phyloP scores from a whole-genome alignment of 2,329 filamentous ascomycete genomes.

The Fusarium nanum region DNA sequence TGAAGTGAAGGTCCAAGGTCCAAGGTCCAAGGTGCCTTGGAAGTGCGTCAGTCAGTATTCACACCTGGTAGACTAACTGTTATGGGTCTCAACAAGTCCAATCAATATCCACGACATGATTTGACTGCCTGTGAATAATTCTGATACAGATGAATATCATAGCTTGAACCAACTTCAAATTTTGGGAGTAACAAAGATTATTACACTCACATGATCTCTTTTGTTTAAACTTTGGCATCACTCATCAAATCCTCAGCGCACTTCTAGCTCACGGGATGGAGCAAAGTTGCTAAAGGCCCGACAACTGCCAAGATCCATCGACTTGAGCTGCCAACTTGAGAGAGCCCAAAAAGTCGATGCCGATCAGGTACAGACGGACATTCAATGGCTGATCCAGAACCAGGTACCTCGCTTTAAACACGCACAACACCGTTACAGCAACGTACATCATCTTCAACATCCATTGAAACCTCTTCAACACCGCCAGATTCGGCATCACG shows the following conservation, averaged over 20 bases:
- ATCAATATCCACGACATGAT: not conserved
- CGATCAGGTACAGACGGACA: constrained; percentile 43
- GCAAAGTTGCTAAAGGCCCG: constrained; percentile 28
- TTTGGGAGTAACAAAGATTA: not conserved
- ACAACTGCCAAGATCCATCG: constrained; percentile 36
- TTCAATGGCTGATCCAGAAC: constrained; percentile 39
- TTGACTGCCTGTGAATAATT: not conserved
- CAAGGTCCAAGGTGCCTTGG: constrained; percentile 23
- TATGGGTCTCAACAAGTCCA: not conserved
- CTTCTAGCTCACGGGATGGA: constrained; percentile 29
- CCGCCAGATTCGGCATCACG: constrained; percentile 6
- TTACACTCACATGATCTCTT: not conserved
- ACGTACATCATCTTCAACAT: constrained; percentile 5
- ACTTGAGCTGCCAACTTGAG: constrained; percentile 12
- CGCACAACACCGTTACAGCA: constrained; percentile 10
- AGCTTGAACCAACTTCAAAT: not conserved
- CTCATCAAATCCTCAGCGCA: constrained; percentile 13
- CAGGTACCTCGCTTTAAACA: constrained; percentile 13
- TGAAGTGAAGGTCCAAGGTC: not conserved
- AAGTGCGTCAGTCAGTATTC: constrained; percentile 30
- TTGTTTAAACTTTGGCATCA: not conserved
- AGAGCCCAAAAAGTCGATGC: constrained; percentile 30
- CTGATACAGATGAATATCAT: constrained; percentile 4
- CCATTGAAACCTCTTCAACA: constrained; percentile 8
- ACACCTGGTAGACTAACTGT: constrained; percentile 33